Evolutionary conservation across 805 yeast species (phyloP), one percentile per base, ranked within the genome.

Genomic region (Myxozyma monticola): DNA sequence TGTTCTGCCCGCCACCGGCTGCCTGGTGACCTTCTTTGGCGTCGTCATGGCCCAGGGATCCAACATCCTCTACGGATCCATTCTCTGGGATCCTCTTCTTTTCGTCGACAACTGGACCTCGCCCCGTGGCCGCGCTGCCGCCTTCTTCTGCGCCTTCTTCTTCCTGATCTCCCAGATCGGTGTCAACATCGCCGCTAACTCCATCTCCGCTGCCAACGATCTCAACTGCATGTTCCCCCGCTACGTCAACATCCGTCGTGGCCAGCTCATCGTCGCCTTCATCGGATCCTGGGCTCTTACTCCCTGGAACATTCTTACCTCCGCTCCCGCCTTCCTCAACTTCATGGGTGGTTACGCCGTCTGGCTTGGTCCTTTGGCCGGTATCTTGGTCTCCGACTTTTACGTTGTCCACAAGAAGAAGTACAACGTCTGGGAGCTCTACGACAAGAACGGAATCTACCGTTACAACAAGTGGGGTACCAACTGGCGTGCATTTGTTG

Each of bases 271-370:
- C 44, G 71, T 70, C 21, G 65, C 63, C 31, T 33, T 62, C 28
- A 53, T 71, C 15, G 49, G 66, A 70, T 10, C 64, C 66, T 71
- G 71, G 29, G 80, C 85, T 54, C 83, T 65, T 28, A 69, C 89
- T 64, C 96, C 96, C 37, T 87, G 95, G 95, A 77, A 86, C 61
- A 77, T 87, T 64, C 72, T 82, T 63, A 72, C 84, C 3, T 73
- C 85, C 3, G 79, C 88, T 0, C 80, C 81, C 33, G 83, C 76
- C 68, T 88, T 87, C 70, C 83, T 93, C 26, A 83, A 89, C 5
- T 88, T 86, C 61, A 70, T 88, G 46, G 76, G 85, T 33, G 91
- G 95, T 0, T 88, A 86, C 65, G 75, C 95, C 0, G 88, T 87
- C 12, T 88, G 88, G 74, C 71, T 88, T 45, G 82, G 90, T 9